phyloP scores from a whole-genome alignment of 1,139 yeast genomes.

The Zygoascus hellenicus region DNA sequence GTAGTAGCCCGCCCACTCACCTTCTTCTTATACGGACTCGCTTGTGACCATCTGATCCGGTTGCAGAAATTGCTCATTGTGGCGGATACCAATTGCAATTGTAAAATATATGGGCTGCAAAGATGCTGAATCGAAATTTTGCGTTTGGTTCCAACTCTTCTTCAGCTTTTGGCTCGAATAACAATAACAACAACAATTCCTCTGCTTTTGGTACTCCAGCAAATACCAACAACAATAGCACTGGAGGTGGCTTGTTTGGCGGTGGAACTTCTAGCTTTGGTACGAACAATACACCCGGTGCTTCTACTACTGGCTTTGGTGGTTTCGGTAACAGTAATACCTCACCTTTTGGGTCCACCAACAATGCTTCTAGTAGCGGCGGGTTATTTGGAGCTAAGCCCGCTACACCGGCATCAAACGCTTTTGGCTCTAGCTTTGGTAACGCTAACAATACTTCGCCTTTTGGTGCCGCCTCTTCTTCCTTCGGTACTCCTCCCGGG shows the following conservation, averaged over 20 bases:
- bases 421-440: conserved; percentile 16
- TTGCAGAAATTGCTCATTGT: no score
- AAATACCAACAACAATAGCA: conserved; percentile 16
- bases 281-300: neutral
- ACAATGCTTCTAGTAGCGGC: conserved; percentile 14
- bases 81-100: no score
- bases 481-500: conserved; percentile 10
- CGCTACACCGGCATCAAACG: conserved; percentile 24
- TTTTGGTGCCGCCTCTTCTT: conserved; percentile 15
- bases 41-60: no score
- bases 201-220: conserved; percentile 15
- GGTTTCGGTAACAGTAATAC: conserved; percentile 31
- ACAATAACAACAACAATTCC: conserved; percentile 14
- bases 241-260: conserved; percentile 20
- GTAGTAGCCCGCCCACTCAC: no score
- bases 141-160: conserved; percentile 24
- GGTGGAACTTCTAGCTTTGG: conserved; percentile 12
- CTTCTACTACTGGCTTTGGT: conserved; percentile 29
- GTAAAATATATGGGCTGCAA: no score
- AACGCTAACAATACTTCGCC: conserved; percentile 32
- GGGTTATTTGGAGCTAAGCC: conserved; percentile 29
- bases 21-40: no score
- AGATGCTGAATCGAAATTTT: conserved; percentile 11
- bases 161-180: conserved; percentile 31
- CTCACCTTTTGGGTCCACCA: conserved; percentile 24